Base-by-base conservation (phyloP, 1,284 basidiomycete genomes). In the Tylopilus sp. region DNA sequence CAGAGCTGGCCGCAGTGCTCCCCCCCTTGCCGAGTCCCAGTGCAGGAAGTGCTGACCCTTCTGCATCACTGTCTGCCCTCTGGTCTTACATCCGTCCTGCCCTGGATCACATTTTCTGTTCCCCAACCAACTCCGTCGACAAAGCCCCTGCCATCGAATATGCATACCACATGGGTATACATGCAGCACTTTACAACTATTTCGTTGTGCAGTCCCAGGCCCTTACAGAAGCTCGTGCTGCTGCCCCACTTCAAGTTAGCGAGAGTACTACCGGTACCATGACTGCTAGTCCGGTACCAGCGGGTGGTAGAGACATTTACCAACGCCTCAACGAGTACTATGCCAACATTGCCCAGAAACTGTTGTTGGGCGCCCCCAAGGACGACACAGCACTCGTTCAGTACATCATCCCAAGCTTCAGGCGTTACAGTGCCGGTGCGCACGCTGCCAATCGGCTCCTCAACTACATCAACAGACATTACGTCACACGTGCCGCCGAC, bases 111-210 rank as follows among this genome's bases (percentile, higher is more conserved):
- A 91, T 93, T 72, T 81, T 93, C 64, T 88, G 89, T 69, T 86
- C 86, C 32, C 84, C 90, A n/a, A 86, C 86, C 39, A 89, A 89
- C 72, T 82, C 83, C 68, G 69, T 81, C 54, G 77, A 80, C 67
- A 91, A 89, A 72, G 87, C 90, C 8, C 91, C 91, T 41, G 80
- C 89, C 18, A 88, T 93, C 71, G 91, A 92, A 69, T 85, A 91
- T 65, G 84, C 82, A 32, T 91, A 91, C 70, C 91, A 92, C 72
- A 87, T 91, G 76, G 90, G 90, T 63, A 89, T 93, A 55, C 91
- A 93, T 78, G 91, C 91, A 29, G 89, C 91, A 33, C 89, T 88
- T 62, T 93, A 93, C 82, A 91, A 92, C 81, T 93, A 92, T 85
- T 91, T 92, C 77, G 91, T 90, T 57, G 77, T 87, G 24, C 86